Conservation (phyloP, 257 asterid species). For the Misopates orontium region DNA sequence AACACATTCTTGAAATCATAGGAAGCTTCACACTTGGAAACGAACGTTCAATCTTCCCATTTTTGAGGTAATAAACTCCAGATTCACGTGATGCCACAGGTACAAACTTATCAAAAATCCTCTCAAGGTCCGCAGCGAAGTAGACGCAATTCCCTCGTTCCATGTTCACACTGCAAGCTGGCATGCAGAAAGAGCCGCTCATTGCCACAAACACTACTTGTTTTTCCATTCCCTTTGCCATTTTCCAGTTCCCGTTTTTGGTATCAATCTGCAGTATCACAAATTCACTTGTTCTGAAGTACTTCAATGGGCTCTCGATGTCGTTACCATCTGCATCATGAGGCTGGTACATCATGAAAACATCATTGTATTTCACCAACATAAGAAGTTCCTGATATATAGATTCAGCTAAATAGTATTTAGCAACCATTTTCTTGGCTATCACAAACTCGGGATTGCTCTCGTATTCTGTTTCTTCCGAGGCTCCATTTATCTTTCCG, state of each 20-base stretch:
- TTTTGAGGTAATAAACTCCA: neutral
- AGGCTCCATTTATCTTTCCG: neutral
- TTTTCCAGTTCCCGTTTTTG: neutral
- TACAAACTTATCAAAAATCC: neutral
- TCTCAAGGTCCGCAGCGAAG: neutral
- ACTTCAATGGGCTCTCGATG: neutral
- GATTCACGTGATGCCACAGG: neutral
- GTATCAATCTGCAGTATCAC: neutral
- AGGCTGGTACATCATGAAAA: neutral
- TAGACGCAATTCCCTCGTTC: neutral
- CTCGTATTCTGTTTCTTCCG: neutral
- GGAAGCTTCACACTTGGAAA: neutral
- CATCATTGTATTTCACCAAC: neutral
- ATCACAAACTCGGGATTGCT: neutral
- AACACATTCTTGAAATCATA: neutral
- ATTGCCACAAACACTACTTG: neutral
- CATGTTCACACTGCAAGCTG: neutral
- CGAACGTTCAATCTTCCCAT: neutral
- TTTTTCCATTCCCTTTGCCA: neutral
- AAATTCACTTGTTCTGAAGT: neutral
- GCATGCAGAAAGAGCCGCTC: constrained; percentile 2
- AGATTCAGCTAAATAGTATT: neutral
- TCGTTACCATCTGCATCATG: neutral
- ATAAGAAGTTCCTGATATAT: neutral
- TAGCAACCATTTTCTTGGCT: neutral